Base-by-base conservation (phyloP, 768 basidiomycete genomes). In the Psilocybe subaeruginosa region DNA sequence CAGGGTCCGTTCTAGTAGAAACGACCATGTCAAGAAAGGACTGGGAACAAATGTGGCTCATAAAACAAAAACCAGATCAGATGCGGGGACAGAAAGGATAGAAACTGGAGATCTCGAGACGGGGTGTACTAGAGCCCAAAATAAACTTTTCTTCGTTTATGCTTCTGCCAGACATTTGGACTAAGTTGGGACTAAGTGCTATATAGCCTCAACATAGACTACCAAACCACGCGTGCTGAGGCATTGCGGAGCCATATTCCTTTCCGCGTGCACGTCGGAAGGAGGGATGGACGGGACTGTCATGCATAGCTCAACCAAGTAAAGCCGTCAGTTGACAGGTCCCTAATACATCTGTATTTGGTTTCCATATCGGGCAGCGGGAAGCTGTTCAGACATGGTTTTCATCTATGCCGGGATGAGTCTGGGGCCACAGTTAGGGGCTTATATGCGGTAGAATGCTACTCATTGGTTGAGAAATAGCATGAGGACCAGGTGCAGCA, bases 331-430 rank as follows among this genome's bases (percentile, higher is more conserved):
- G 6, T 50, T 60, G 60, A 66, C 60, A 63, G 56, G 54, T 59
- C 55, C 60, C 66, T 47, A 63, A 48, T 65, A 68, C 39, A 55
- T 46, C 57, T 68, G 46, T 65, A 65, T 50, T 64, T 58, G 62
- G 62, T 39, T 68, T 59, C 64, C 57, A 56, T 56, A 54, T 50
- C 33, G 16, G 37, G 23, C 43, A 27, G 29, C 19, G 57, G 51
- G 6, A 54, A 43, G 47, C 51, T 49, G 0, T 29, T 31, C 14
- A 12, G 41, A 43, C 41, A 43, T 43, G 41, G 33, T 17, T 8
- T 53, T 5, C 16, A 17, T 7, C 0, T 5, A 51, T 29, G 27
- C 33, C 14, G 31, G 31, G 29, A 17, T n/a, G 51, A 33, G 12
- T 5, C n/a, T 37, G 8, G 4, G 16, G 33, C 4, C 9, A 31